Percentiles rank a stretch among this genome's conserved stretches.
Evolutionary conservation across 1,284 basidiomycete genomes (phyloP).

Genomic region (Exobasidium rhododendri): DNA sequence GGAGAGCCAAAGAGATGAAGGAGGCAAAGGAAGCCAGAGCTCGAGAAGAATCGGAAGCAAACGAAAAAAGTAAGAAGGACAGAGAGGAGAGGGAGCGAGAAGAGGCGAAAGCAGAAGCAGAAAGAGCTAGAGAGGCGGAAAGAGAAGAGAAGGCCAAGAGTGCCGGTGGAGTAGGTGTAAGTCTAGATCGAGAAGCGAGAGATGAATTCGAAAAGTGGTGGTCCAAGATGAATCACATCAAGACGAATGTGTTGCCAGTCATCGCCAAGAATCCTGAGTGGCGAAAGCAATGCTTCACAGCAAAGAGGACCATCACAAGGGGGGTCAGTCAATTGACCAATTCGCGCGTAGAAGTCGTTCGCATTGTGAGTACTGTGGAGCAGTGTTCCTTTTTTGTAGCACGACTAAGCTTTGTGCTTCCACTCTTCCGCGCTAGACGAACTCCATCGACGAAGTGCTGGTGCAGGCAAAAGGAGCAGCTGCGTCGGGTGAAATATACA

Average conservation of each 20-base stretch:
- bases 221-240: conserved; percentile 63
- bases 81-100: conserved; percentile 24
- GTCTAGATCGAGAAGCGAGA: conserved; percentile 26
- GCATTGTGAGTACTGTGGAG: conserved; percentile 68
- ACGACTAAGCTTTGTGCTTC: not conserved
- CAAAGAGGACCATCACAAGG: conserved; percentile 80
- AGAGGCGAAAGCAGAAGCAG: conserved; percentile 27
- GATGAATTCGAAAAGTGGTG: conserved; percentile 38
- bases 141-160: conserved; percentile 25
- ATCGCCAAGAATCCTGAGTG: conserved; percentile 67
- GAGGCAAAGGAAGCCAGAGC: conserved; percentile 41
- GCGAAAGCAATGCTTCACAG: conserved; percentile 58
- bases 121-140: conserved; percentile 16
- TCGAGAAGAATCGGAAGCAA: conserved; percentile 36
- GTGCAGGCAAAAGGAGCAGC: conserved; percentile 50
- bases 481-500: conserved; percentile 60
- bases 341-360: conserved; percentile 66
- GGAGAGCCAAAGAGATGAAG: conserved; percentile 29
- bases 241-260: conserved; percentile 68
- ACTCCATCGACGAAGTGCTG: conserved; percentile 64
- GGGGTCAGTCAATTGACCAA: conserved; percentile 90
- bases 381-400: not conserved
- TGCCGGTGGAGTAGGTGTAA: conserved; percentile 25
- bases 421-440: conserved; percentile 58
- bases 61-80: conserved; percentile 24